Base-by-base conservation (phyloP, 1,284 basidiomycete species). In the Ganoderma resinaceum region DNA sequence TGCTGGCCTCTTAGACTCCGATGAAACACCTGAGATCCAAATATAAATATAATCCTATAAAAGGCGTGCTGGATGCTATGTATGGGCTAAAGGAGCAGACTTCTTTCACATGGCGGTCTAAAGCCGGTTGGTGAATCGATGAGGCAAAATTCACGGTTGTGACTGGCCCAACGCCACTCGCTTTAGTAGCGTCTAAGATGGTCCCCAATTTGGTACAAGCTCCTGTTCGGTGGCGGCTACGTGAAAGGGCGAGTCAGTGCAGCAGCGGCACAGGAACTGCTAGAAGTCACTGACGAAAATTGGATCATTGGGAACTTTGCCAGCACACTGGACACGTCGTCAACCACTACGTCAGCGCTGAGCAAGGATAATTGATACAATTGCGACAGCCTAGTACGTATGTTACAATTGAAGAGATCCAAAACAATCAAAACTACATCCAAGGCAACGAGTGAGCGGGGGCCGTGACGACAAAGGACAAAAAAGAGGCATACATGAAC, bases 291-390 rank as follows among this genome's bases (percentile, higher is more conserved):
- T 5, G 9, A 49, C 23, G 23, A 49, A 49, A 12, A 23, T 11
- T 5, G 46, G 5, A 14, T 4, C 23, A 12, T 23, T 11, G n/a
- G n/a, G 14, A 23, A 9, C 11, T 20, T 26, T 49, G 46, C 11
- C 9, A 49, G 9, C 8, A 3, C 4, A 49, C 11, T 26, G 11
- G 46, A 4, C 23, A 46, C 11, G 23, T 12, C 23, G 26, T 26
- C 23, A 49, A 49, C 9, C 46, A 49, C 23, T 26, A 26, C 23
- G 11, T 26, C 46, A 49, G 46, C 23, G 46, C 23, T 1, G 23
- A 49, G 46, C 46, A 55, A 31, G 52, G 33, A 55, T 55, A 29
- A 33, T 55, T 31, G 52, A 55, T 55, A 55, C 52, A 55, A 55
- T 55, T 55, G 52, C 14, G 52, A 33, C 33, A 18, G 52, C 33